Percentiles rank a stretch among this genome's conserved stretches.
These are phyloP conservation scores for Fraxinus latifolia DNA, from an alignment of 305 asterid species.

Conservation along the genomic window DNA sequence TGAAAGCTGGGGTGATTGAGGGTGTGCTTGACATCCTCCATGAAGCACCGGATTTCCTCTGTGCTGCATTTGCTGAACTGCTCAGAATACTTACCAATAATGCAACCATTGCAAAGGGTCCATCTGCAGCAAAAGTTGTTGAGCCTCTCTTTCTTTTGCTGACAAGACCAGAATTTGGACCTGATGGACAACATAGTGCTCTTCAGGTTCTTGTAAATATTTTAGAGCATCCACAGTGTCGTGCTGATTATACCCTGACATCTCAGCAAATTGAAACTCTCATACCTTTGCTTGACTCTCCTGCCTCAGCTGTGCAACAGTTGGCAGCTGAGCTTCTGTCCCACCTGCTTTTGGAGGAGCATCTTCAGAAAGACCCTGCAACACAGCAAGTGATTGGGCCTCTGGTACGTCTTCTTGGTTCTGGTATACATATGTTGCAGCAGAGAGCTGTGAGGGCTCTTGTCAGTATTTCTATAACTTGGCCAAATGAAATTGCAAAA, in stretches of 20 bases:
- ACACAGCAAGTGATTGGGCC: constrained; percentile 76
- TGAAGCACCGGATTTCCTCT: constrained; percentile 91
- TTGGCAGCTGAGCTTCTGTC: constrained; percentile 83
- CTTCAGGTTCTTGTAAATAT: constrained; percentile 94
- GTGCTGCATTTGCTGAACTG: constrained; percentile 89
- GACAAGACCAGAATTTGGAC: constrained; percentile 72
- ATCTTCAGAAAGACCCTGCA: constrained; percentile 71
- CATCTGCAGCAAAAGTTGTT: constrained; percentile 91
- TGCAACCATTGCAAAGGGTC: constrained; percentile 93
- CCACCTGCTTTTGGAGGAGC: constrained; percentile 73
- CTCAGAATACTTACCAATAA: constrained; percentile 94
- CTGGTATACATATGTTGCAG: constrained; percentile 68
- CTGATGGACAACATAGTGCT: constrained; percentile 91
- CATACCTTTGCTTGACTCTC: constrained; percentile 77
- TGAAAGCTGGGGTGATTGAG: constrained; percentile 85
- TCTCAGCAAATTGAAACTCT: constrained; percentile 86
- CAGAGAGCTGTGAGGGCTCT: constrained; percentile 81
- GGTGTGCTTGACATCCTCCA: constrained; percentile 76
- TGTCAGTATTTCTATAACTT: constrained; percentile 53
- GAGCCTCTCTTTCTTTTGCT: constrained; percentile 82
- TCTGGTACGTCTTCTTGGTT: constrained; percentile 64
- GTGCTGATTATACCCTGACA: constrained; percentile 68
- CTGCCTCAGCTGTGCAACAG: constrained; percentile 79
- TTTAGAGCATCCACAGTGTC: constrained; percentile 91
- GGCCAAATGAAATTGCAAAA: constrained; percentile 98